A percentile compares a stretch with the other conserved stretches of the same genome.
Conservation (phyloP, 2,329 filamentous ascomycete species). For the Pseudocercospora cruenta region DNA sequence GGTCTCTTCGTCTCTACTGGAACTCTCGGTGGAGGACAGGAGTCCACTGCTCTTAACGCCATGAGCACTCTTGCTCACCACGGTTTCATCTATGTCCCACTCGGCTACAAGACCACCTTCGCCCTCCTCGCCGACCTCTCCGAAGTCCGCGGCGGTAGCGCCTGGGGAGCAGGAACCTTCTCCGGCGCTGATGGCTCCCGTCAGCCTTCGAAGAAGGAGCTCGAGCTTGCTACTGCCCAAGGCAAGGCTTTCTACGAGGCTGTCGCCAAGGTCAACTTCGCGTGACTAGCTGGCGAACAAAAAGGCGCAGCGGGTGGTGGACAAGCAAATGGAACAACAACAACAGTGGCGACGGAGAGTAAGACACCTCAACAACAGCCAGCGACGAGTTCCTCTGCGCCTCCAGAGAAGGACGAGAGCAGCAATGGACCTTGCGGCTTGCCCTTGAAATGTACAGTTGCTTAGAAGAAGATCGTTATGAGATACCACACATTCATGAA, state of each 20-base stretch:
- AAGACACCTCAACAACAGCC: constrained; percentile 38
- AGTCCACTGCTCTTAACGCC: constrained; percentile 77
- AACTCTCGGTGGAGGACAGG: constrained; percentile 85
- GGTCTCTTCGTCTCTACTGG: constrained; percentile 91
- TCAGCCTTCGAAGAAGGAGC: constrained; percentile 74
- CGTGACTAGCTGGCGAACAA: constrained; percentile 74
- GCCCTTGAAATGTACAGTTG: constrained; percentile 72
- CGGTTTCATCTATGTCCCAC: constrained; percentile 91
- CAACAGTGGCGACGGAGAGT: constrained; percentile 14
- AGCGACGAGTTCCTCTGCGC: constrained; percentile 33
- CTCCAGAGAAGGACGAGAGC: constrained; percentile 48
- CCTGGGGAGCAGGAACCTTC: constrained; percentile 96
- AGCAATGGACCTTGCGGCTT: constrained; percentile 76
- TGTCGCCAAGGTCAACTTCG: constrained; percentile 68
- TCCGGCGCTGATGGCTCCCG: constrained; percentile 76
- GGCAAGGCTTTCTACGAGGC: constrained; percentile 82
- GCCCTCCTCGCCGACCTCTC: constrained; percentile 67
- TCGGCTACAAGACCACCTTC: constrained; percentile 87
- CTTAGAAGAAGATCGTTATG: constrained; percentile 46
- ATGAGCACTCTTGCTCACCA: constrained; percentile 90
- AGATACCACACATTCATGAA: neutral
- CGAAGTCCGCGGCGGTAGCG: constrained; percentile 82
- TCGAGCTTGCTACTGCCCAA: constrained; percentile 78
- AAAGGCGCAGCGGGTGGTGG: constrained; percentile 18
- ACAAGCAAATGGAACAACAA: constrained; percentile 19